Conservation (phyloP, 148 eudicot species). For the Fagopyrum esculentum region DNA sequence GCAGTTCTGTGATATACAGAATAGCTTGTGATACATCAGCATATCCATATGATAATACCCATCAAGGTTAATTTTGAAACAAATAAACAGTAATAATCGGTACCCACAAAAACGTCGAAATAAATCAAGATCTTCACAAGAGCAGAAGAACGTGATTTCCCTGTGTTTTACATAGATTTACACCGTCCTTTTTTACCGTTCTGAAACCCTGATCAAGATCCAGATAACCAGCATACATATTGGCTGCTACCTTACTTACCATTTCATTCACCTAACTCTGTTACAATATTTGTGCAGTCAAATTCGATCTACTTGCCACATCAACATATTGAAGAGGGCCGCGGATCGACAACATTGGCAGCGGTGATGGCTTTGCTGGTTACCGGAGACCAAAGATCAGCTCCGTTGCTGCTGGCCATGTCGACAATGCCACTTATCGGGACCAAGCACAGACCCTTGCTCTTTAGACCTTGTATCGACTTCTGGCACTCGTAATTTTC, state of each 20-base stretch:
- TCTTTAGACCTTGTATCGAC: slow-evolving; percentile 20
- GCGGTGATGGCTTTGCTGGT: not conserved
- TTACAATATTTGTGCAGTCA: slow-evolving; percentile 1
- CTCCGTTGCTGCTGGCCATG: slow-evolving; percentile 22
- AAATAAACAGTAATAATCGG: not conserved
- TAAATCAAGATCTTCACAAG: not conserved
- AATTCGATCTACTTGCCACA: not conserved
- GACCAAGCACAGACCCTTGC: slow-evolving; percentile 29
- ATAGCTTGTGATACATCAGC: not conserved
- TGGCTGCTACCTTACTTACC: slow-evolving; percentile 5
- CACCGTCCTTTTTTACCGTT: slow-evolving; percentile 8
- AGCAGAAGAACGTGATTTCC: slow-evolving; percentile 1
- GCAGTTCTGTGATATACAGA: not conserved
- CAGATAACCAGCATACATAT: slow-evolving; percentile 7
- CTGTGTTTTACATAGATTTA: slow-evolving; percentile 11
- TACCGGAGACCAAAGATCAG: slow-evolving; percentile 33
- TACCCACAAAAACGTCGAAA: not conserved
- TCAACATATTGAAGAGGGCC: slow-evolving; percentile 7
- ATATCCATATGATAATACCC: not conserved
- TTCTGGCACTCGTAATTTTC: not conserved
- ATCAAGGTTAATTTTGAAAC: not conserved
- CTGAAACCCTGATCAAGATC: slow-evolving; percentile 7
- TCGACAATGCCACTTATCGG: slow-evolving; percentile 21
- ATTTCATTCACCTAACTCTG: slow-evolving; percentile 3
- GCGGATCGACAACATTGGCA: not conserved